Conservation (phyloP, 1,284 basidiomycete species). For the Wallemia ichthyophaga region DNA sequence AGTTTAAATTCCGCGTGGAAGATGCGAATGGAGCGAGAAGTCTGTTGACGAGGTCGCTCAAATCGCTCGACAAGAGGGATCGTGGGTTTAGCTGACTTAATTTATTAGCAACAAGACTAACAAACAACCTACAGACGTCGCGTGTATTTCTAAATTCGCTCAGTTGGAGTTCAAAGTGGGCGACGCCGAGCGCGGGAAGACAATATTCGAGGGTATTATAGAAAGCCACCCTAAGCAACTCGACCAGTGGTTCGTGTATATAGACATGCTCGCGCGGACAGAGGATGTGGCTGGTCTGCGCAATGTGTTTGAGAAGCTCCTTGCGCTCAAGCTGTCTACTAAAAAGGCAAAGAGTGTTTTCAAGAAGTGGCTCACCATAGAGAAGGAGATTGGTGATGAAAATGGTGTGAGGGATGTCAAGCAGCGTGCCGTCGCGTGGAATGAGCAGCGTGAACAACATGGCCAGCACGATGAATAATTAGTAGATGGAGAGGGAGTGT, state of each 20-base stretch:
- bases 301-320: slow-evolving; percentile 44
- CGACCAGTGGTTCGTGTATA: slow-evolving; percentile 87
- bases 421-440: slow-evolving; percentile 59
- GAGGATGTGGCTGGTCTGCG: slow-evolving; percentile 43
- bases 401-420: slow-evolving; percentile 55
- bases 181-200: slow-evolving; percentile 75
- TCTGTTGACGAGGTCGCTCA: slow-evolving; percentile 60
- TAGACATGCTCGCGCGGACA: slow-evolving; percentile 70
- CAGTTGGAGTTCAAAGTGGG: slow-evolving; percentile 83
- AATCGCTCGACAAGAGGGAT: slow-evolving; percentile 77
- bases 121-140: slow-evolving; percentile 33
- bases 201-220: slow-evolving; percentile 84
- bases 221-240: slow-evolving; percentile 78
- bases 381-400: slow-evolving; percentile 43
- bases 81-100: slow-evolving; percentile 29
- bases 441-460: slow-evolving; percentile 4
- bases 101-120: background rate
- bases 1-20: slow-evolving; percentile 41
- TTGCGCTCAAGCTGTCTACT: slow-evolving; percentile 59
- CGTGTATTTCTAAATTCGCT: slow-evolving; percentile 78
- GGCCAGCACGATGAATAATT: background rate
- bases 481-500: background rate
- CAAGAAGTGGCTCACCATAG: slow-evolving; percentile 88
- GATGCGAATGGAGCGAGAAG: slow-evolving; percentile 31
- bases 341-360: slow-evolving; percentile 82